Percentiles rank a stretch among this genome's conserved stretches.
Evolutionary conservation across 495 filamentous ascomycete genomes (phyloP).

Genomic region (Tuber magnatum): DNA sequence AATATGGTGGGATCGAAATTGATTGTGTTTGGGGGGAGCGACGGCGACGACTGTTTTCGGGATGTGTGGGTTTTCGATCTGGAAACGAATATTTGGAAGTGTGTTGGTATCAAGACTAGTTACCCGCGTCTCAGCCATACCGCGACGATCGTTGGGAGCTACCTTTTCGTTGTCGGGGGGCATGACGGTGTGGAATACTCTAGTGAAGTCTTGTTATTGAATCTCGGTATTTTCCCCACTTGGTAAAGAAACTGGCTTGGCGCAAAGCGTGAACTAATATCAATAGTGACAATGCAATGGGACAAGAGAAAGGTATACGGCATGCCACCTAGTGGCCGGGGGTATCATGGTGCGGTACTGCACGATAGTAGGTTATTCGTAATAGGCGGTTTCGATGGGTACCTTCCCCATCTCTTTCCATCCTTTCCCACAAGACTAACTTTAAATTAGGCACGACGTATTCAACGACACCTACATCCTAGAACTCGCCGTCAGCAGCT

Average conservation of each 20-base stretch:
- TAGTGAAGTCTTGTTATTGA: conserved; percentile 57
- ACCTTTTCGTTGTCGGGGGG: conserved; percentile 59
- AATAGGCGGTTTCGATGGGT: conserved; percentile 58
- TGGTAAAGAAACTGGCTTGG: background rate
- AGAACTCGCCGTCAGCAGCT: conserved; percentile 58
- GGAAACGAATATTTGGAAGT: conserved; percentile 50
- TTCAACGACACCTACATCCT: conserved; percentile 58
- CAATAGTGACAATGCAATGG: conserved; percentile 58
- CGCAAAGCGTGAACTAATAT: conserved; percentile 9
- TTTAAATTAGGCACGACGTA: conserved; percentile 47
- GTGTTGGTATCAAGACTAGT: conserved; percentile 46
- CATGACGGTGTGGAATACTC: conserved; percentile 62
- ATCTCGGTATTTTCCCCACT: conserved; percentile 44
- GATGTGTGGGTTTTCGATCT: conserved; percentile 65
- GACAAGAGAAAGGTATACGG: conserved; percentile 57
- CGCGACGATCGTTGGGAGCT: conserved; percentile 58
- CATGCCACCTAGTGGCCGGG: conserved; percentile 53
- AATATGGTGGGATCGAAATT: conserved; percentile 63
- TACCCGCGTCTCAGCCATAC: conserved; percentile 57
- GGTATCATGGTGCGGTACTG: conserved; percentile 58
- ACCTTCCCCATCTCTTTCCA: conserved; percentile 11
- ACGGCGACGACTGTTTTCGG: conserved; percentile 60
- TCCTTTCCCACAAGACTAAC: conserved; percentile 18
- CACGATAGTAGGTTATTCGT: conserved; percentile 55
- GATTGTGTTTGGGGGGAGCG: conserved; percentile 60